Conservation (phyloP, 257 asterid species). For the Paraleonurus japonicus region DNA sequence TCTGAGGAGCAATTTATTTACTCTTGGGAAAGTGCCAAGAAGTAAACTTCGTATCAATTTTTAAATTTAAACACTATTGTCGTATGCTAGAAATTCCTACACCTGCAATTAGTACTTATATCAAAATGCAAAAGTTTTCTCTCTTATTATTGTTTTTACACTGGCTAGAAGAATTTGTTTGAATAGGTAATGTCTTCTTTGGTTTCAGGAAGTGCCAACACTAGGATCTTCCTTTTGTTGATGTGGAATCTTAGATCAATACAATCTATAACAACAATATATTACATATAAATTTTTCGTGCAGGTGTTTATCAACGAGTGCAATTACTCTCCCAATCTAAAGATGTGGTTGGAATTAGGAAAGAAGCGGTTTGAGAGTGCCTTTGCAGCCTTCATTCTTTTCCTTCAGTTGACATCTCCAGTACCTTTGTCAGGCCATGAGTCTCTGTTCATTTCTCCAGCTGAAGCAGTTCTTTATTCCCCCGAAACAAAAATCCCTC, state of each 20-base stretch:
- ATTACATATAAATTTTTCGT: conserved; percentile 28
- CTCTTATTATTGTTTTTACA: not conserved
- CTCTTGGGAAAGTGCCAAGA: not conserved
- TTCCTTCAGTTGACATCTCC: conserved; percentile 71
- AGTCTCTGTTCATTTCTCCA: conserved; percentile 46
- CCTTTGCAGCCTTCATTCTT: conserved; percentile 48
- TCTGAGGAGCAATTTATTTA: not conserved
- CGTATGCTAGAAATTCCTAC: not conserved
- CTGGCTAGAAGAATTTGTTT: not conserved
- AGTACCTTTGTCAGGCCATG: conserved; percentile 44
- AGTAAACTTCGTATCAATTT: not conserved
- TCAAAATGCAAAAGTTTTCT: too few species aligned
- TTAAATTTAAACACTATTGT: not conserved
- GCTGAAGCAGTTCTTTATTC: conserved; percentile 96
- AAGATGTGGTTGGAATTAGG: conserved; percentile 35
- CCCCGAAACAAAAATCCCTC: conserved; percentile 91
- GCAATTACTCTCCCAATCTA: conserved; percentile 25
- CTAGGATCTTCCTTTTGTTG: conserved; percentile 7
- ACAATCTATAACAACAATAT: too few species aligned
- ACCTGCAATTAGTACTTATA: not conserved
- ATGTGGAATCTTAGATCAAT: not conserved
- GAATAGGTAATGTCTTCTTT: not conserved
- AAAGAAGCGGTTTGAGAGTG: conserved; percentile 48
- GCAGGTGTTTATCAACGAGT: conserved; percentile 52
- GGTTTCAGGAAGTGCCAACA: not conserved